Evolutionary conservation across 257 asterid genomes (phyloP), one percentile per base, ranked within the genome.

Genomic region (Solanum lignicaule): DNA sequence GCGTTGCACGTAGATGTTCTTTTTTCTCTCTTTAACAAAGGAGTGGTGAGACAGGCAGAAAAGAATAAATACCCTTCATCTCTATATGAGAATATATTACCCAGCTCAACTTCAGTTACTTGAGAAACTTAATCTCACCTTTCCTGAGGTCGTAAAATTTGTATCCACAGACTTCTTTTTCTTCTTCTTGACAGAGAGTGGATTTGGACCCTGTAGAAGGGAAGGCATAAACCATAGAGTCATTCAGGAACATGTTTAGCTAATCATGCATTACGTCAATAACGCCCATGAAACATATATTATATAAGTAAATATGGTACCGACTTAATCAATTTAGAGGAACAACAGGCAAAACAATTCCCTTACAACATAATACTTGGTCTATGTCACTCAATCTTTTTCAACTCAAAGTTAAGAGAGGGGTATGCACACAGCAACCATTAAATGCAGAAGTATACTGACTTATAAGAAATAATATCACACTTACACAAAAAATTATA

Each of bases 101-200:
- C 79, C 48, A 20, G 29, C 9, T 35, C n/a, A 5, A 10, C 15
- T 35, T 74, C 82, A 73, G 31, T 38, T 11, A 76, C 33, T 76
- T 74, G 25, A 8, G 33, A 48, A 86, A 83, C 83, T n/a, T 52
- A 66, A 29, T 48, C 90, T 39, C 66, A 95, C 99, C 98, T 95
- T 92, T 82, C 35, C 91, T 27, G 92, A 87, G 87, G 93, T 87
- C 84, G 89, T 83, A 88, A 21, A 55, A 74, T 89, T 87, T 81
- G 88, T 69, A 83, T 85, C 85, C 48, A 55, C 91, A 62, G 68
- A 89, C 18, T 3, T 88, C 93, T 93, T 93, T 27, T 86, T 95
- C 94, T 86, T 95, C 95, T 93, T 94, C 91, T 90, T 95, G 92
- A 98, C 94, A 3, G 98, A 95, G 33, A 97, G 96, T 39, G 99